phyloP scores from a whole-genome alignment of 345 rosid genomes.

The Chamaenerion angustifolium region DNA sequence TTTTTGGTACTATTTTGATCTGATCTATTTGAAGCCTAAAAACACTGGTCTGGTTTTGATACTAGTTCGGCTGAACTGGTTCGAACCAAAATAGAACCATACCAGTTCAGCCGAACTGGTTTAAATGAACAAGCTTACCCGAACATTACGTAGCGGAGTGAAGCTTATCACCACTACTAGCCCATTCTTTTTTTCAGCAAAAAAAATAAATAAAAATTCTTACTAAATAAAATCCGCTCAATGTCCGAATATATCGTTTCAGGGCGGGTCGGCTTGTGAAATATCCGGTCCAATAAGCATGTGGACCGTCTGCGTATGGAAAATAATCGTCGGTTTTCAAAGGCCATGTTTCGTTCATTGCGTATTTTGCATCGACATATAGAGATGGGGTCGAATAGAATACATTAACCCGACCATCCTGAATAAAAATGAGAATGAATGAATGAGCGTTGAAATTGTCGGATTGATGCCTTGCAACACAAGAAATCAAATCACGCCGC shows the following conservation, averaged over 20 bases:
- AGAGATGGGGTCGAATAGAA: constrained; percentile 83
- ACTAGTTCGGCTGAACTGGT: no score
- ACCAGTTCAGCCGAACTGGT: no score
- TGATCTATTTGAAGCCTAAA: no score
- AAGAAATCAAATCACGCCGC: no score
- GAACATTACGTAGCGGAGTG: no score
- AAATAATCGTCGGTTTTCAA: constrained; percentile 68
- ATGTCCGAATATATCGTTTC: constrained; percentile 54
- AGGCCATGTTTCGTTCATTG: constrained; percentile 58
- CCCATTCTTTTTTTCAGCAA: no score
- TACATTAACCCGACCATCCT: constrained; percentile 76
- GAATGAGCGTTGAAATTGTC: neutral
- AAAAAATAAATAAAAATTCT: neutral
- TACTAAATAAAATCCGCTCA: constrained; percentile 90
- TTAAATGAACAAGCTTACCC: no score
- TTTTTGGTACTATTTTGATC: no score
- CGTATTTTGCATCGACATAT: constrained; percentile 61
- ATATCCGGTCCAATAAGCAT: constrained; percentile 85
- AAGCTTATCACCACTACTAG: no score
- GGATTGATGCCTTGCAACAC: no score
- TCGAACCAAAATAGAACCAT: no score
- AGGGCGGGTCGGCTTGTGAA: constrained; percentile 77
- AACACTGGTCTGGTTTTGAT: no score
- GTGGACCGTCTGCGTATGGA: constrained; percentile 65
- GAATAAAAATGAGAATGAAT: constrained; percentile 2